Evolutionary conservation across 306 rosid genomes (phyloP).

Genomic region (Sicyos edulis): DNA sequence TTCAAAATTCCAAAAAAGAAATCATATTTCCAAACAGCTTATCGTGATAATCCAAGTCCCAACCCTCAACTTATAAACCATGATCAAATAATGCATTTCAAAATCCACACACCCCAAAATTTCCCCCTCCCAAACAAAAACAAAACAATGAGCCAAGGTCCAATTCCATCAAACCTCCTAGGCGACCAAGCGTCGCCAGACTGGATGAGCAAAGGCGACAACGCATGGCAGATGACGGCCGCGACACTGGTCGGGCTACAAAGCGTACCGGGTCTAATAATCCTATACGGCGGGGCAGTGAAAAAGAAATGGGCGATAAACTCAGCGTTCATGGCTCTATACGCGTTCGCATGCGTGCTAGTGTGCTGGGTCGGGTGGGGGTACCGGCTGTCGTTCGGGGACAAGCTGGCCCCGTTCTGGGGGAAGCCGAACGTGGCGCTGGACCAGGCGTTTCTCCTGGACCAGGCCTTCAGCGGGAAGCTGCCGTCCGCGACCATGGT

Average conservation of each 20-base stretch:
- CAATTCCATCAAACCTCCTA: constrained; percentile 23
- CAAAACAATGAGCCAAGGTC: background rate
- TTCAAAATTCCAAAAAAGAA: too few species aligned
- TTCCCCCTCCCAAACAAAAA: too few species aligned
- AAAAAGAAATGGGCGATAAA: constrained; percentile 49
- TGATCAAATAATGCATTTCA: background rate
- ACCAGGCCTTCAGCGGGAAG: constrained; percentile 10
- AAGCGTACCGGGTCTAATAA: constrained; percentile 39
- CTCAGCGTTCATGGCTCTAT: constrained; percentile 43
- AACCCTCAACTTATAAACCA: background rate
- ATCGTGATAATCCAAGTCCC: constrained; percentile 14
- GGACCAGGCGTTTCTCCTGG: constrained; percentile 20
- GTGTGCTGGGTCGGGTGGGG: constrained; percentile 45
- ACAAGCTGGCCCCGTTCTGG: constrained; percentile 23
- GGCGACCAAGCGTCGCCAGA: constrained; percentile 23
- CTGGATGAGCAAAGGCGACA: constrained; percentile 47
- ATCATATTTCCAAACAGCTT: constrained; percentile 7
- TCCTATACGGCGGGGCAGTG: constrained; percentile 39
- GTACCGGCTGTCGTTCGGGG: constrained; percentile 36
- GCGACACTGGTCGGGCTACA: constrained; percentile 39
- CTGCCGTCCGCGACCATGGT: constrained; percentile 36
- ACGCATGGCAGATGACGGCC: constrained; percentile 44
- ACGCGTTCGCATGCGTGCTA: constrained; percentile 39
- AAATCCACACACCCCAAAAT: too few species aligned
- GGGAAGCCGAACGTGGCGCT: constrained; percentile 31